phyloP scores from a whole-genome alignment of 75 land plant species.

The Cryptomeria japonica region DNA sequence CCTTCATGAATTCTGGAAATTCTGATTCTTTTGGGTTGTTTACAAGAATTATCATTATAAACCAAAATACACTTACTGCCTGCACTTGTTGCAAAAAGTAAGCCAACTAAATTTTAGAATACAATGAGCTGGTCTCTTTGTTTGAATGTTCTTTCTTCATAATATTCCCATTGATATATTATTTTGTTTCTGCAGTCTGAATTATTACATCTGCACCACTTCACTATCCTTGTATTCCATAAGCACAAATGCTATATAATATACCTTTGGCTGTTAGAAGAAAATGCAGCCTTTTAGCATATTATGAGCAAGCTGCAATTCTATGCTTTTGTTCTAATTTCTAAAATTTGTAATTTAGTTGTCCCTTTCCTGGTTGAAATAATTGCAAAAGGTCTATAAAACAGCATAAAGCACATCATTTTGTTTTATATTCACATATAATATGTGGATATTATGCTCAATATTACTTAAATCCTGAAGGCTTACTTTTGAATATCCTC shows the following conservation, averaged over 20 bases:
- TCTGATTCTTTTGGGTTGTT: background rate
- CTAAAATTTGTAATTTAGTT: background rate
- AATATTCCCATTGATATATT: background rate
- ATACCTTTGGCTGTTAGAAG: background rate
- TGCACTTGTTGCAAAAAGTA: background rate
- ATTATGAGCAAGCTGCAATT: background rate
- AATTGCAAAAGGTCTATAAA: background rate
- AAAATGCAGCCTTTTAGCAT: background rate
- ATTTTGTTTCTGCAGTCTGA: background rate
- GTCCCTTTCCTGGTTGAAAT: background rate
- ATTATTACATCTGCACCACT: background rate
- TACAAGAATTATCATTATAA: background rate
- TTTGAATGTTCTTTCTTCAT: background rate
- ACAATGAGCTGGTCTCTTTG: background rate
- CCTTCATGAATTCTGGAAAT: background rate
- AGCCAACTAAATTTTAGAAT: background rate
- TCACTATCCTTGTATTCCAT: background rate
- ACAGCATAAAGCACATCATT: background rate
- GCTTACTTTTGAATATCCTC: constrained; percentile 12
- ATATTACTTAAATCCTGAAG: background rate
- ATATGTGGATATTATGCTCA: background rate
- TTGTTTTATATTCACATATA: background rate
- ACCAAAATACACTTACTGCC: background rate
- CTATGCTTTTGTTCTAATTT: background rate
- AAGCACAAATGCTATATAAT: background rate